phyloP scores from a whole-genome alignment of 179 eudicot species.

The Spinacia oleracea region DNA sequence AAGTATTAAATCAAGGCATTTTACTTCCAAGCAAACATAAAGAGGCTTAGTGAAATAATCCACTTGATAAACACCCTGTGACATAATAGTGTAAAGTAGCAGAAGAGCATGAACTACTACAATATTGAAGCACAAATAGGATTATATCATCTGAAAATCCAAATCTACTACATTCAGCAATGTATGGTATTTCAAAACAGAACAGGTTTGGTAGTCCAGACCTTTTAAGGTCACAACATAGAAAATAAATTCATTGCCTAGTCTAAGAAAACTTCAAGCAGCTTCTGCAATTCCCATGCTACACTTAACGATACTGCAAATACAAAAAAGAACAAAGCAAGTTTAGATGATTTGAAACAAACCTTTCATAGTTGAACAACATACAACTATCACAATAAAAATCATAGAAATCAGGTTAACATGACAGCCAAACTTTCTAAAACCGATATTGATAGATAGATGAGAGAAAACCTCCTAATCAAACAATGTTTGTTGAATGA shows the following conservation, averaged over 20 bases:
- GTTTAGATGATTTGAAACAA: not conserved
- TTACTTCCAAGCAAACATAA: not conserved
- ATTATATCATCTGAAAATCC: constrained; percentile 10
- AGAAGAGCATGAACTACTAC: not conserved
- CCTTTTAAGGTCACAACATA: not conserved
- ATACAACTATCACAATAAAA: not conserved
- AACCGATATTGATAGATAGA: too few relatives aligned
- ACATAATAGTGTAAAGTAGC: too few relatives aligned
- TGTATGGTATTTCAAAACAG: not conserved
- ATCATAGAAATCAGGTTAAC: too few relatives aligned
- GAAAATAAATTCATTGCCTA: not conserved
- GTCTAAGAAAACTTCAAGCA: not conserved
- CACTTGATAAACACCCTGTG: not conserved
- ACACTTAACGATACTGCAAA: constrained; percentile 29
- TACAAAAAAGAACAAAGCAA: not conserved
- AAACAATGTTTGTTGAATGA: too few relatives aligned
- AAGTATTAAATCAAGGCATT: not conserved
- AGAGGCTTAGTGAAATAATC: not conserved
- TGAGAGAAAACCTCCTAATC: too few relatives aligned
- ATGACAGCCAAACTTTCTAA: too few relatives aligned
- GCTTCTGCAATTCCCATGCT: constrained; percentile 13
- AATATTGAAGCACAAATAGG: not conserved
- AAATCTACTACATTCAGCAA: constrained; percentile 10
- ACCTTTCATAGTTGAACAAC: not conserved
- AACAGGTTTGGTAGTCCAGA: not conserved